Conservation (phyloP, 495 filamentous ascomycete genomes). For the Aspergillus incahuasiensis region DNA sequence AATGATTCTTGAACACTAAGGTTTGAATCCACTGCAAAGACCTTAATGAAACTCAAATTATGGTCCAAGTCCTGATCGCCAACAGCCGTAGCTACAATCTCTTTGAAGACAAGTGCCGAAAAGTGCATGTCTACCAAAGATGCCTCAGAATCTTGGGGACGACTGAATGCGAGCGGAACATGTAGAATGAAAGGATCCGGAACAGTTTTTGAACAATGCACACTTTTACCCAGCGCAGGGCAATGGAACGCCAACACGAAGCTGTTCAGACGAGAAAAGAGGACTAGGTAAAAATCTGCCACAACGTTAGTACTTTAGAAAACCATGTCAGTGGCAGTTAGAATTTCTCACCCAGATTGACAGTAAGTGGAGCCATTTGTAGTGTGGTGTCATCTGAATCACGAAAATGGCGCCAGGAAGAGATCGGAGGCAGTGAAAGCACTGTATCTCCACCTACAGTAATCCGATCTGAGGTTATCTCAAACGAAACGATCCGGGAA, state of each 20-base stretch:
- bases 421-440: constrained; percentile 20
- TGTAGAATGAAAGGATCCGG: constrained; percentile 41
- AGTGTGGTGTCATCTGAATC: constrained; percentile 44
- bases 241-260: constrained; percentile 36
- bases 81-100: constrained; percentile 20
- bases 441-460: constrained; percentile 3
- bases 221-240: constrained; percentile 17
- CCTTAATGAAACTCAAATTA: constrained; percentile 30
- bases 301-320: background rate
- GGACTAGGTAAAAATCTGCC: constrained; percentile 28
- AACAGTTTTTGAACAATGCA: constrained; percentile 18
- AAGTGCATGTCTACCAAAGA: constrained; percentile 13
- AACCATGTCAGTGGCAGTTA: background rate
- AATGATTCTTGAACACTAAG: constrained; percentile 35
- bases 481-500: constrained; percentile 38
- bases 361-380: constrained; percentile 27
- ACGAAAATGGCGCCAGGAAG: constrained; percentile 44
- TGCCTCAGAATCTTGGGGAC: constrained; percentile 6
- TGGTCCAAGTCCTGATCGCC: constrained; percentile 18
- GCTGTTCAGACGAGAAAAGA: constrained; percentile 43
- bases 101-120: constrained; percentile 34
- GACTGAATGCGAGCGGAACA: constrained; percentile 20
- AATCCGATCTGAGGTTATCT: constrained; percentile 9
- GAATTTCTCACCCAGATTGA: constrained; percentile 27
- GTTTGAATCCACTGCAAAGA: constrained; percentile 32